Base-by-base conservation (phyloP, 306 rosid species). In the Macrotyloma uniflorum region DNA sequence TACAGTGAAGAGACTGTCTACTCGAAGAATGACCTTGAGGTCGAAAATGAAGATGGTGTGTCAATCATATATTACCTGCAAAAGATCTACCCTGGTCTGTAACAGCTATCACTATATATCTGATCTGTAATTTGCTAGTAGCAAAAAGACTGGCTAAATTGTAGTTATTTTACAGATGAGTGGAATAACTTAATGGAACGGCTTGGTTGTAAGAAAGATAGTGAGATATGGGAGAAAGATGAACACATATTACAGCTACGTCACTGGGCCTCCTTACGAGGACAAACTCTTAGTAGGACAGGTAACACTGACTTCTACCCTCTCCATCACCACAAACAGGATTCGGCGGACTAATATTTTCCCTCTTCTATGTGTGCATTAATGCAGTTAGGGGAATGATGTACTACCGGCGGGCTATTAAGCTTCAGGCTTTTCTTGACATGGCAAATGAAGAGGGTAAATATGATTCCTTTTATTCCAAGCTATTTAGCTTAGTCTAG, bases 141-240 rank as follows among this genome's bases (percentile, higher is more conserved):
- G 74, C 46, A 72, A 74, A 62, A 58, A 61, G 76, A 23, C n/a
- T 11, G 54, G 43, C 71, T 76, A 63, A 38, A 70, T 45, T 58
- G 63, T 72, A 43, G 43, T 73, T 79, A 84, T 67, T 61, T 73
- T 84, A 33, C 77, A 95, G 99, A 95, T 85, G 99, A 95, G 84
- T 95, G 99, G 99, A 93, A 84, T 73, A 95, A 95, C 90, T 95
- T 95, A 85, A 87, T 91, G 96, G 99, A 95, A 89, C 83, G 99
- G 75, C 78, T 90, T 70, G 88, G 86, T 43, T 95, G 99, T 86
- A 95, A 91, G 87, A 88, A 87, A 63, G 91, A 88, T 6, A 85
- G 90, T 62, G 99, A 95, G 72, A 45, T 95, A 66, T 91, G 91
- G 97, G 98, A 91, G 83, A 91, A 75, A 86, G 99, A 95, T 40